phyloP scores from a whole-genome alignment of 805 yeast genomes.

The Millerozyma acaciae region DNA sequence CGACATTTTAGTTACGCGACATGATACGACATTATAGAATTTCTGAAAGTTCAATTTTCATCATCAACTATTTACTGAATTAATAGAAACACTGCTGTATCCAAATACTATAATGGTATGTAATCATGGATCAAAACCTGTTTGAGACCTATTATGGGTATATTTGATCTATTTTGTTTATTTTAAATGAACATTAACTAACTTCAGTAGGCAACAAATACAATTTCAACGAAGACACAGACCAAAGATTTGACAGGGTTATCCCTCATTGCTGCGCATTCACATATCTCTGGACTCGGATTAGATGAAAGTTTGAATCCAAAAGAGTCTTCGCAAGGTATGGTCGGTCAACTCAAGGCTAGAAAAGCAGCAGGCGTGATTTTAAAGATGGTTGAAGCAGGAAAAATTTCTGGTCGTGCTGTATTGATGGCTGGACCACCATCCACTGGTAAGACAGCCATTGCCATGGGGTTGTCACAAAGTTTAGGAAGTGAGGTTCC shows the following conservation, averaged over 20 bases:
- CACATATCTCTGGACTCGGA: constrained; percentile 96
- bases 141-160: too few species aligned
- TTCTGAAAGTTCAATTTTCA: too few species aligned
- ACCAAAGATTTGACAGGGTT: constrained; percentile 41
- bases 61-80: too few species aligned
- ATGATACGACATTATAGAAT: too few species aligned
- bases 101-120: too few species aligned
- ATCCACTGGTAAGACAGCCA: constrained; percentile 97
- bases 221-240: constrained; percentile 31
- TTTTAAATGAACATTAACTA: constrained; percentile 3
- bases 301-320: constrained; percentile 88
- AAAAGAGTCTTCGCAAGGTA: constrained; percentile 75
- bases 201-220: constrained; percentile 13
- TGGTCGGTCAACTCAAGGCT: constrained; percentile 96
- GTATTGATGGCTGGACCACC: constrained; percentile 97
- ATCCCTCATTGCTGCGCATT: constrained; percentile 92
- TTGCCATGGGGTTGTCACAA: constrained; percentile 89
- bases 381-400: constrained; percentile 87
- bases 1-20: too few species aligned
- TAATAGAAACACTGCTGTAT: too few species aligned
- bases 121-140: too few species aligned
- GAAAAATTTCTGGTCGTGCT: constrained; percentile 95
- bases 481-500: constrained; percentile 79
- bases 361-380: constrained; percentile 95
- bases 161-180: too few species aligned